phyloP scores from a whole-genome alignment of 1,284 basidiomycete species.

The Trametes versicolor region DNA sequence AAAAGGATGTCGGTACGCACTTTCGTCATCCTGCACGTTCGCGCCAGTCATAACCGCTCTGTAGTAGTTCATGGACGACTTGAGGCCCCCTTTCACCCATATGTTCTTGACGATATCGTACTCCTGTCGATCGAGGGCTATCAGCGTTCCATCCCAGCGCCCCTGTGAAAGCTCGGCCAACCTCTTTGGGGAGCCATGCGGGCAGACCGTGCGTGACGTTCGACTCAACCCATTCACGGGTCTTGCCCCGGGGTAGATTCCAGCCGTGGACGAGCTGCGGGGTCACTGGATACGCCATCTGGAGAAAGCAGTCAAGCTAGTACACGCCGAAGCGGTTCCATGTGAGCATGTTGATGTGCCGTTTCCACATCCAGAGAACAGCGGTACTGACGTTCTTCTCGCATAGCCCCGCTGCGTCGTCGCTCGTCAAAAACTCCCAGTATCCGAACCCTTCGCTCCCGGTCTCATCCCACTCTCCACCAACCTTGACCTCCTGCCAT shows the following conservation, averaged over 20 bases:
- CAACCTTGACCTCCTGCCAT: slow-evolving; percentile 39
- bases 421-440: slow-evolving; percentile 14
- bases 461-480: slow-evolving; percentile 35
- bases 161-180: neutral
- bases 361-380: neutral
- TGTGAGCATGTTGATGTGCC: neutral
- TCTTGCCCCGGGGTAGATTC: slow-evolving; percentile 2
- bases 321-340: neutral
- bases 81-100: slow-evolving; percentile 5
- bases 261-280: neutral
- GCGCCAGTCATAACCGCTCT: slow-evolving; percentile 37
- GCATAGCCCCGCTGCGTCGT: slow-evolving; percentile 39
- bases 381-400: slow-evolving; percentile 45
- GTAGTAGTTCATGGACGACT: slow-evolving; percentile 9
- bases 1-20: slow-evolving; percentile 42
- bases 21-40: slow-evolving; percentile 70
- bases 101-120: slow-evolving; percentile 8
- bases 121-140: slow-evolving; percentile 4
- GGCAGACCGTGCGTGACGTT: neutral
- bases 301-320: slow-evolving; percentile 24
- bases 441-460: slow-evolving; percentile 51
- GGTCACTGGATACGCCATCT: slow-evolving; percentile 7
- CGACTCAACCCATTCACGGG: slow-evolving; percentile 8
- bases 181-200: slow-evolving; percentile 14
- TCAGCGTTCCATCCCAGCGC: neutral